phyloP scores from a whole-genome alignment of 2,329 filamentous ascomycete species.

The Cercospora sojina region DNA sequence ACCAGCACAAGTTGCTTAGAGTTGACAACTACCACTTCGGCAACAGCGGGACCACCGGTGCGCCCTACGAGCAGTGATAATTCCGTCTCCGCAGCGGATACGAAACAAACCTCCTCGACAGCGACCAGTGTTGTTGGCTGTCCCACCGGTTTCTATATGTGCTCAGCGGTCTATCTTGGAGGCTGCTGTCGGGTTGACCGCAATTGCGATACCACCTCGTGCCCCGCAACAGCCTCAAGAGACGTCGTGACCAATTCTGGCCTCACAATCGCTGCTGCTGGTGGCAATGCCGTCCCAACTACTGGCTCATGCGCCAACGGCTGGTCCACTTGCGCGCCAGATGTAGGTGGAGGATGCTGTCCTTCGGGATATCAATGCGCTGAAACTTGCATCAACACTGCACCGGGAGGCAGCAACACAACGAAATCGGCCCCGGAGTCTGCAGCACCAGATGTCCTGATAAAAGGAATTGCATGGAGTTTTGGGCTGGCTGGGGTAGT shows the following conservation, averaged over 20 bases:
- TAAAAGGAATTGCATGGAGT: slow-evolving; percentile 34
- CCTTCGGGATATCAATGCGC: slow-evolving; percentile 75
- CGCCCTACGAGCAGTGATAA: slow-evolving; percentile 42
- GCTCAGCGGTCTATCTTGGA: slow-evolving; percentile 73
- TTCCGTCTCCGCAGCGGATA: slow-evolving; percentile 23
- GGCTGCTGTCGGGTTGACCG: slow-evolving; percentile 88
- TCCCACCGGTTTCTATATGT: slow-evolving; percentile 89
- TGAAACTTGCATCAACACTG: slow-evolving; percentile 62
- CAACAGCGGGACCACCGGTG: slow-evolving; percentile 43
- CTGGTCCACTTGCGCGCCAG: slow-evolving; percentile 71
- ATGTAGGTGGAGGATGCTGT: slow-evolving; percentile 78
- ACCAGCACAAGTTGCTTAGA: slow-evolving; percentile 40
- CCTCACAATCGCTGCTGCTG: slow-evolving; percentile 60
- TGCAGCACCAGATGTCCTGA: slow-evolving; percentile 32
- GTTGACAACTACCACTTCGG: slow-evolving; percentile 36
- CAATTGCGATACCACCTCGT: slow-evolving; percentile 78
- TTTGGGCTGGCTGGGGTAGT: slow-evolving; percentile 35
- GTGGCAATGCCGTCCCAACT: slow-evolving; percentile 31
- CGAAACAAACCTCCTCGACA: slow-evolving; percentile 38
- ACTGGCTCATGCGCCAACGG: slow-evolving; percentile 65
- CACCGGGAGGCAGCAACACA: slow-evolving; percentile 56
- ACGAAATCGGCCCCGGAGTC: slow-evolving; percentile 43
- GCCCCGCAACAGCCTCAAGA: slow-evolving; percentile 62
- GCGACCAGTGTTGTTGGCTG: slow-evolving; percentile 53
- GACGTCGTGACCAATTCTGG: slow-evolving; percentile 65